Evolutionary conservation across 1,284 basidiomycete genomes (phyloP).

Genomic region (Tremellales sp.): DNA sequence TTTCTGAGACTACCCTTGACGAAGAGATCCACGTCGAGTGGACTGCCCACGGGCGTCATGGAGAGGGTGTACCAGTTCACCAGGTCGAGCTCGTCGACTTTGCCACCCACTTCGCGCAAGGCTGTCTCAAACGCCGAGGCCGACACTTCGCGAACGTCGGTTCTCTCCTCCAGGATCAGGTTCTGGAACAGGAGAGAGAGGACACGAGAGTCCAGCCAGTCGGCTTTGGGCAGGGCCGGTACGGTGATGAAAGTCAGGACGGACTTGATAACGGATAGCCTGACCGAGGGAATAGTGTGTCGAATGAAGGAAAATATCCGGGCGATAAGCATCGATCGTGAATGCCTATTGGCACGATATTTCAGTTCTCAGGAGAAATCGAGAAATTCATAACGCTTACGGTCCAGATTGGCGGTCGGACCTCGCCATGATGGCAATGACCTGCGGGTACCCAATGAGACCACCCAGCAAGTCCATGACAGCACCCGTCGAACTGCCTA

Average conservation of each 20-base stretch:
- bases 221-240: slow-evolving; percentile 60
- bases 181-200: slow-evolving; percentile 90
- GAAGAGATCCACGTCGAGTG: slow-evolving; percentile 71
- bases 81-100: slow-evolving; percentile 39
- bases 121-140: slow-evolving; percentile 72
- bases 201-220: slow-evolving; percentile 78
- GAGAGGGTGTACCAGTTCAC: slow-evolving; percentile 73
- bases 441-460: slow-evolving; percentile 27
- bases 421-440: slow-evolving; percentile 29
- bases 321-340: slow-evolving; percentile 60
- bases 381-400: not conserved
- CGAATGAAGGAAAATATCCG: slow-evolving; percentile 95
- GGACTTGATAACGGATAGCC: slow-evolving; percentile 87
- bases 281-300: slow-evolving; percentile 91
- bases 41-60: slow-evolving; percentile 85
- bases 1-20: slow-evolving; percentile 48
- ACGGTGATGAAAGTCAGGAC: slow-evolving; percentile 81
- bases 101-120: slow-evolving; percentile 52
- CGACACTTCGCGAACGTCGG: slow-evolving; percentile 76
- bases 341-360: not conserved
- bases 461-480: slow-evolving; percentile 94
- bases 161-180: slow-evolving; percentile 84
- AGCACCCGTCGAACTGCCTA: slow-evolving; percentile 92
- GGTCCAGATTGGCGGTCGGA: slow-evolving; percentile 1
- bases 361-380: not conserved